Base-by-base conservation (phyloP, 148 eudicot genomes). In the Suaeda aralocaspica region DNA sequence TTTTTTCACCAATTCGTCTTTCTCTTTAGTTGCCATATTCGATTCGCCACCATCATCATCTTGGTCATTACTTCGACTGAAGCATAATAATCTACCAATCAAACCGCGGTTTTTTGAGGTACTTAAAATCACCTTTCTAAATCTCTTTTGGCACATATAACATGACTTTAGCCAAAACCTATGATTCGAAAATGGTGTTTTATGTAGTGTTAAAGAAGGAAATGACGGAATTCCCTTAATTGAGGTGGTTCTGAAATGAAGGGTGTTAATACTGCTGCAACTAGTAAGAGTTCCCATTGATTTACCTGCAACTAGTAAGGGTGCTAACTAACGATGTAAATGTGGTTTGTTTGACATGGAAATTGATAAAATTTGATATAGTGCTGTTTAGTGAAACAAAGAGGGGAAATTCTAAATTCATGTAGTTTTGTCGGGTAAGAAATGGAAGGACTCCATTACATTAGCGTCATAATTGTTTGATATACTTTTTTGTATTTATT, bases 21-120 rank as follows among this genome's bases (percentile, higher is more conserved):
- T 69, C 80, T 79, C 89, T 28, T 79, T 76, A 13, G 88, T 88
- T 4, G 85, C 89, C 86, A 85, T 77, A 73, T 77, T 85, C 25
- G 85, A 83, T 21, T 84, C 90, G 1, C 61, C 73, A 22, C 51
- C 77, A 36, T 67, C 83, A 24, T 66, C 80, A 39, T 72, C 78
- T 56, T 52, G 48, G 15, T 67, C 76, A 55, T 60, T 70, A 68
- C 76, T 70, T 68, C 76, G 68, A 73, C 78, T 82, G 28, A 79
- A 79, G 52, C 89, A 81, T 70, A 70, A 59, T 46, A 86, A 70
- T 51, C 79, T 74, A 56, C 50, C 61, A 65, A 71, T 69, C 44
- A 72, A 61, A 39, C 24, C 15, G 76, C 75, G 74, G 41, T 61
- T 63, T 72, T 28, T 61, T 19, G 36, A 30, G 49, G 65, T 51